Evolutionary conservation across 1,284 basidiomycete genomes (phyloP), one percentile per base, ranked within the genome.

Genomic region (Athelia sp.): DNA sequence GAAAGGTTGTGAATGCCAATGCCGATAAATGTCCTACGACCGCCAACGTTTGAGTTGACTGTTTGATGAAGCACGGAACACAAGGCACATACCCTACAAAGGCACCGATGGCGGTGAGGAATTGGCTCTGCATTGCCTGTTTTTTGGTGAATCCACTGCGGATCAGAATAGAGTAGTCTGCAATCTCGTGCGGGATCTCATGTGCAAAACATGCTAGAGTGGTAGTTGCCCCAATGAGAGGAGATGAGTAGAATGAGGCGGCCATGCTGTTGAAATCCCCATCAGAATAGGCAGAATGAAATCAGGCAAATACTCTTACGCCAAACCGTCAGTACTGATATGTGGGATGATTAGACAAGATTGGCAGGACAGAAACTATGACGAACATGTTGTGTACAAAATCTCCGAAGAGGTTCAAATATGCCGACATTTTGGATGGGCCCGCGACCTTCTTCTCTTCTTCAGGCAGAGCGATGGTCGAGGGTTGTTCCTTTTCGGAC

Each of bases 111-210:
- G 91, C 91, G 32, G 91, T 94, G 53, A 93, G 65, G 67, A 93
- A 94, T 62, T 94, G 92, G 42, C 87, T 89, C 59, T 87, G 85
- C 90, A 94, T 93, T 2, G 91, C 91, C 65, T 93, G 89, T 56
- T 70, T 75, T 68, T 94, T 94, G 17, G 86, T 89, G 65, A 94
- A 93, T 6, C 91, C 91, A 55, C 88, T 91, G 49, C 92, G 87
- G 47, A 93, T 81, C 32, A 93, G 73, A 58, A 94, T 93, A 15
- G 89, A 92, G 62, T 93, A 93, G 65, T 94, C 91, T 17, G 91
- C 92, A 52, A 94, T 93, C 73, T 93, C 90, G 61, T 93, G 90
- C 15, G 90, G 90, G 49, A 93, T 93, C 66, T 94, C 91, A 64
- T 94, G 91, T 4, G 90, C 90, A 62, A 94, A 93, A 60, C 91